These are phyloP conservation scores for Emmonsia crescens DNA, from an alignment of 2,329 filamentous ascomycete genomes.

Conservation along the genomic window DNA sequence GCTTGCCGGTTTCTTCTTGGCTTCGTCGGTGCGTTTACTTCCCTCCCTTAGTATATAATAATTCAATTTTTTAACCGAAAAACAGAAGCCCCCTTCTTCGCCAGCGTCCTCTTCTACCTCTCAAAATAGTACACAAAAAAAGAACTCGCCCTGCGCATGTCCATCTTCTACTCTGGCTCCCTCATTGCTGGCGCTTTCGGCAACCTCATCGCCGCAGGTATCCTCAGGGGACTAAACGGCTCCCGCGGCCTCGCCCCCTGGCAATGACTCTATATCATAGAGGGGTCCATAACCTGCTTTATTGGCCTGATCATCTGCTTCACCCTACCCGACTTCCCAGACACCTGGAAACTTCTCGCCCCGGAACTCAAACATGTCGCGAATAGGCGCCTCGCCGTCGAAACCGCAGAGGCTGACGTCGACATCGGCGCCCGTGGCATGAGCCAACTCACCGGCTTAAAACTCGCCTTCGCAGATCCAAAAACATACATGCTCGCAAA, in stretches of 20 bases:
- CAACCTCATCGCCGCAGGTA: constrained; percentile 44
- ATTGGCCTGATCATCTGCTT: constrained; percentile 25
- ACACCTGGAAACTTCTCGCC: constrained; percentile 35
- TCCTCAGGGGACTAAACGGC: constrained; percentile 32
- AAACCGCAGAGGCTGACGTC: constrained; percentile 40
- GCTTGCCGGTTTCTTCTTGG: constrained; percentile 38
- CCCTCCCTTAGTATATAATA: constrained; percentile 6
- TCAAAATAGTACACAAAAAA: constrained; percentile 45
- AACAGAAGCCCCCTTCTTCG: constrained; percentile 37
- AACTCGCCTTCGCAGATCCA: constrained; percentile 41
- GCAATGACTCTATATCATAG: constrained; percentile 33
- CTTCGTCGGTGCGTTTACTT: constrained; percentile 22
- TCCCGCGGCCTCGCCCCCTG: constrained; percentile 27
- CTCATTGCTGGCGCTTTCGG: constrained; percentile 43
- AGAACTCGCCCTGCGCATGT: constrained; percentile 41
- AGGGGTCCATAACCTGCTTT: constrained; percentile 26
- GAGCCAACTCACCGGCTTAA: constrained; percentile 40
- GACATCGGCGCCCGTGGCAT: constrained; percentile 37
- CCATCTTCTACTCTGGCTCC: constrained; percentile 43
- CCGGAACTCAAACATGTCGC: constrained; percentile 39
- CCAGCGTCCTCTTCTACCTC: constrained; percentile 40
- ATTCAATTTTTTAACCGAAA: background rate
- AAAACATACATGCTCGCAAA: constrained; percentile 38
- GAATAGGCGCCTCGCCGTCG: constrained; percentile 40
- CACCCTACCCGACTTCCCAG: constrained; percentile 33